phyloP scores from a whole-genome alignment of 192 early-diverging fungal genomes.

The Umbelopsis vinacea region DNA sequence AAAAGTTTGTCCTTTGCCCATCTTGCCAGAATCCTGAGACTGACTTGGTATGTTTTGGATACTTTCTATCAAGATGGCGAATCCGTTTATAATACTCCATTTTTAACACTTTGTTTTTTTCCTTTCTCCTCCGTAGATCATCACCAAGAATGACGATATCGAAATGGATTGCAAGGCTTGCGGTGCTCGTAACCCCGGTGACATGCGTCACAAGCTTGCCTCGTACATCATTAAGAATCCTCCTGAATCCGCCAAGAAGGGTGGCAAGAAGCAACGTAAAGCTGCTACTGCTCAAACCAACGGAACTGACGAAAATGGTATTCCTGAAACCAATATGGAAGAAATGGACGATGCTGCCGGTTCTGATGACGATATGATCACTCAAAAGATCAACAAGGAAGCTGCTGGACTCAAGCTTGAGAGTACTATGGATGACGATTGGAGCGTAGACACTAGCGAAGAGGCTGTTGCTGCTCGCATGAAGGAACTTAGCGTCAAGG shows the following conservation, averaged over 20 bases:
- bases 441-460: constrained; percentile 80
- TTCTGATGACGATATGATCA: constrained; percentile 70
- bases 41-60: constrained; percentile 65
- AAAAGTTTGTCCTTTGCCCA: constrained; percentile 92
- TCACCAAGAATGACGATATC: constrained; percentile 65
- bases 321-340: constrained; percentile 46
- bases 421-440: constrained; percentile 71
- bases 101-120: constrained; percentile 24
- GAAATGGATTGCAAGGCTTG: constrained; percentile 90
- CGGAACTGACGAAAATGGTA: constrained; percentile 47
- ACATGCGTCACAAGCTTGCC: constrained; percentile 88
- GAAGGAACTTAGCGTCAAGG: constrained; percentile 64
- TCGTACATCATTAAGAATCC: constrained; percentile 94
- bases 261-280: constrained; percentile 53
- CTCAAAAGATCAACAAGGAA: constrained; percentile 68
- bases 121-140: constrained; percentile 45
- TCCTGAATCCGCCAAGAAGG: constrained; percentile 63
- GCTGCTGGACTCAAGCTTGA: constrained; percentile 63
- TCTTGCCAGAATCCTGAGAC: constrained; percentile 98
- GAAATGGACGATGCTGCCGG: constrained; percentile 54
- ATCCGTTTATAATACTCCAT: too few relatives aligned
- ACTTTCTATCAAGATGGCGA: not conserved
- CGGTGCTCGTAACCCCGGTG: constrained; percentile 78
- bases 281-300: constrained; percentile 57
- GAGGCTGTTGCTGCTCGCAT: constrained; percentile 79